Evolutionary conservation across 768 basidiomycete species (phyloP).

Genomic region (Multifurca ochricompacta): DNA sequence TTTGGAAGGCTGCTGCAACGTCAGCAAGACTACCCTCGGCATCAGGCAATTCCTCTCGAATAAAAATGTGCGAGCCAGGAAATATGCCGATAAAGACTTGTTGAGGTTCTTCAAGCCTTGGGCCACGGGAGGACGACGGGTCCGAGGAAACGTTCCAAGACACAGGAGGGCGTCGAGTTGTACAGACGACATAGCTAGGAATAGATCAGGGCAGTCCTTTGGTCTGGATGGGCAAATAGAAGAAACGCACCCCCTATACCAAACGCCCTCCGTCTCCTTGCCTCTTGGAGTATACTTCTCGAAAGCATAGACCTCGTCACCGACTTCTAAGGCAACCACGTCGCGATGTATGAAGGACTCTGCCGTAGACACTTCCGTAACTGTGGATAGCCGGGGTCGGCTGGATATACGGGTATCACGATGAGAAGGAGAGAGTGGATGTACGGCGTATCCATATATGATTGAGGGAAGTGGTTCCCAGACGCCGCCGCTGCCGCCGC

Average conservation of each 20-base stretch:
- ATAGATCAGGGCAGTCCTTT: slow-evolving; percentile 5
- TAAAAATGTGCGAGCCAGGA: slow-evolving; percentile 79
- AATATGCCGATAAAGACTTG: slow-evolving; percentile 94
- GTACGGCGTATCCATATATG: slow-evolving; percentile 87
- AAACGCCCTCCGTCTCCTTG: slow-evolving; percentile 71
- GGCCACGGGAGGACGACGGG: slow-evolving; percentile 43
- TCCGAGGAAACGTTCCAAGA: slow-evolving; percentile 56
- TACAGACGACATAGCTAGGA: slow-evolving; percentile 77
- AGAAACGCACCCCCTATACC: slow-evolving; percentile 80
- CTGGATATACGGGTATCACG: slow-evolving; percentile 60
- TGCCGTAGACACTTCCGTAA: slow-evolving; percentile 52
- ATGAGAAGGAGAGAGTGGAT: slow-evolving; percentile 71
- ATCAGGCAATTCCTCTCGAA: slow-evolving; percentile 81
- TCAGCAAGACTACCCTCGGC: slow-evolving; percentile 81
- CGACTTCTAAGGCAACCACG: slow-evolving; percentile 83
- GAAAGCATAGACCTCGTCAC: slow-evolving; percentile 96
- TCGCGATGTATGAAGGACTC: slow-evolving; percentile 62
- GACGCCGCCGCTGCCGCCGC: slow-evolving; percentile 43
- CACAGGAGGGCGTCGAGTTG: slow-evolving; percentile 64
- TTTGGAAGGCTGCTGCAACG: slow-evolving; percentile 49
- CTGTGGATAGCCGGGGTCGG: slow-evolving; percentile 51
- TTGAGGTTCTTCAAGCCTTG: slow-evolving; percentile 67
- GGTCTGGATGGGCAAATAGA: slow-evolving; percentile 9
- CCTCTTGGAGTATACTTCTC: slow-evolving; percentile 75
- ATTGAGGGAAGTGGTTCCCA: slow-evolving; percentile 66